Evolutionary conservation across 2,329 filamentous ascomycete genomes (phyloP), one percentile per base, ranked within the genome.

Genomic region (Paecilomyces sp.): DNA sequence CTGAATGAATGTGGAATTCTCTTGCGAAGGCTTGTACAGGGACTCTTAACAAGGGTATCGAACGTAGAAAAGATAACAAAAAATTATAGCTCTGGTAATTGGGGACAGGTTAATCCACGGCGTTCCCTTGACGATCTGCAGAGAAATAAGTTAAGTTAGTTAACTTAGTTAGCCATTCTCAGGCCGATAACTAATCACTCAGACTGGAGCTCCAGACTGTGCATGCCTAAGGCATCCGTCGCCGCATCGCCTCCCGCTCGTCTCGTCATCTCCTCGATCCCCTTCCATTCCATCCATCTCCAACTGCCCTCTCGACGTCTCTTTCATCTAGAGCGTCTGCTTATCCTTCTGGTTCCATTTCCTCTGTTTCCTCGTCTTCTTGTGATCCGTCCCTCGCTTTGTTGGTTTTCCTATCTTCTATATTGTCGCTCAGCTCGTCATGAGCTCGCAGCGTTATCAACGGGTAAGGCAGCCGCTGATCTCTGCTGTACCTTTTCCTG

Each of bases 371-470:
- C 33, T 57, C 55, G n/a, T 25, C 34, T 31, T 41, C 25, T 57
- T 60, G 18, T 25, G 41, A 18, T 12, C 57, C 31, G 55, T 59
- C 51, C 33, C 15, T 54, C 33, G 59, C 36, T 60, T 31, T 12
- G 36, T 58, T 54, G 56, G 53, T 54, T 61, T 59, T 58, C 60
- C 55, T 57, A 34, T 52, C 33, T 41, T 47, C 31, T 51, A 15
- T 51, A 12, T 52, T 58, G 59, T 66, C 66, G 72, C 69, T 73
- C 71, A 71, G 72, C 74, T 76, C 73, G 70, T 67, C 66, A 80
- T 80, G 77, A 78, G 76, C 75, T 77, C 77, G 69, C 77, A 79
- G 72, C 74, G 77, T 64, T 80, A 80, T 73, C 72, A 78, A 70
- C 70, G 76, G 74, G 78, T 80, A 75, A 64, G 75, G 64, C 51